Conservation (phyloP, 768 basidiomycete genomes). For the Lyophyllum semitale region DNA sequence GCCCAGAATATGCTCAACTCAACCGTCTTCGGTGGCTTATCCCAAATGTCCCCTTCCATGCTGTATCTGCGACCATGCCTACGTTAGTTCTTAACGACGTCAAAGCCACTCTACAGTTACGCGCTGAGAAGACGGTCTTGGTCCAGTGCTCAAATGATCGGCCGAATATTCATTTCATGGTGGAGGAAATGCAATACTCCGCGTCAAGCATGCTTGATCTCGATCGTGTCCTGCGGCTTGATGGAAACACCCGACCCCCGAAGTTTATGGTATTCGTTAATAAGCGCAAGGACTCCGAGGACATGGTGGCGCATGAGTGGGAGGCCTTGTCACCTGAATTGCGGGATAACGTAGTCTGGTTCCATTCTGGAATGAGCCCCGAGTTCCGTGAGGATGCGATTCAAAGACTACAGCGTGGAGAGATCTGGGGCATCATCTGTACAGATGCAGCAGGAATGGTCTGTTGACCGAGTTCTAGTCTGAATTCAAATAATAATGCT, state of each 20-base stretch:
- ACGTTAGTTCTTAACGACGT: slow-evolving; percentile 14
- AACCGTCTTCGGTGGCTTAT: slow-evolving; percentile 14
- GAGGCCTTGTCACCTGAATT: not conserved
- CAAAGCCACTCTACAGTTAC: slow-evolving; percentile 6
- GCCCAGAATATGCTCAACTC: slow-evolving; percentile 26
- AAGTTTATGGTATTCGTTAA: slow-evolving; percentile 10
- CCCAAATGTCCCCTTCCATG: slow-evolving; percentile 15
- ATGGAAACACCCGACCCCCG: not conserved
- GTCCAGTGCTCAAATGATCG: slow-evolving; percentile 9
- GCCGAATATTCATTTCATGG: slow-evolving; percentile 11
- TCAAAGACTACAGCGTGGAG: not conserved
- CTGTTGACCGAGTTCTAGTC: too few species aligned
- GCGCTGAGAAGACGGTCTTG: not conserved
- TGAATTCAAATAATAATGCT: too few species aligned
- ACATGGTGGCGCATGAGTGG: not conserved
- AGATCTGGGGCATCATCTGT: slow-evolving; percentile 14
- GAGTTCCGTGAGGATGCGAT: slow-evolving; percentile 10
- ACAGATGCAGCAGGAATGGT: slow-evolving; percentile 21
- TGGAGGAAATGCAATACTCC: too few species aligned
- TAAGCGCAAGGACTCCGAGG: slow-evolving; percentile 2
- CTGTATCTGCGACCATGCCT: slow-evolving; percentile 23
- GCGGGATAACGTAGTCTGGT: slow-evolving; percentile 13
- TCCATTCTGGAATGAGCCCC: slow-evolving; percentile 18
- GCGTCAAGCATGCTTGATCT: not conserved
- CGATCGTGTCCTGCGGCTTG: not conserved